Conservation (phyloP, 768 basidiomycete genomes). For the Phaeotremella skinneri region DNA sequence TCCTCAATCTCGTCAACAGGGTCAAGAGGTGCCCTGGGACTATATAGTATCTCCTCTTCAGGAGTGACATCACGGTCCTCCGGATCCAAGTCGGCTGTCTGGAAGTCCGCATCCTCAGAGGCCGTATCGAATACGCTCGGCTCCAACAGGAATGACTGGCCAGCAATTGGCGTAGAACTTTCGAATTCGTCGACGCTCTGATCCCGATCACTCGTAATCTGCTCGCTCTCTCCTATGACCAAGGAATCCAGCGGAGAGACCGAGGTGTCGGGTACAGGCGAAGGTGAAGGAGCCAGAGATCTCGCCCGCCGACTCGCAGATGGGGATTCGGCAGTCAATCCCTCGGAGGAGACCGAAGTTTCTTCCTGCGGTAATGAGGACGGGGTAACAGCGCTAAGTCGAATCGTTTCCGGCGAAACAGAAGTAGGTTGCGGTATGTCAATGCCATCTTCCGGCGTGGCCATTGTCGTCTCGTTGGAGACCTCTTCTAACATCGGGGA, state of each 20-base stretch:
- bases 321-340: not conserved
- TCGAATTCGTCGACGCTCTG: not conserved
- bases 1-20: constrained; percentile 2
- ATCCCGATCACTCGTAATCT: not conserved
- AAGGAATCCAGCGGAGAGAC: constrained; percentile 18
- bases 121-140: not conserved
- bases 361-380: too few species aligned
- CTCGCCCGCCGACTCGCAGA: constrained; percentile 8
- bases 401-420: too few species aligned
- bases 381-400: too few species aligned
- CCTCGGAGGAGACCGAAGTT: not conserved
- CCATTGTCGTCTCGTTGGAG: too few species aligned
- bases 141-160: not conserved
- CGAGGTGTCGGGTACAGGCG: constrained; percentile 15
- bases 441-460: too few species aligned
- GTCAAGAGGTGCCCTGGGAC: not conserved
- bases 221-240: not conserved
- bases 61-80: constrained; percentile 4
- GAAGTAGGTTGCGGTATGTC: too few species aligned
- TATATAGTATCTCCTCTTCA: constrained; percentile 1
- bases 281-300: constrained; percentile 29
- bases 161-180: not conserved
- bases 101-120: not conserved
- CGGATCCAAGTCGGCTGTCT: not conserved
- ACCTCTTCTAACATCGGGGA: too few species aligned